Percentiles rank a stretch among this genome's conserved stretches.
These are phyloP conservation scores for Afroboletus lepidellus DNA, from an alignment of 1,284 basidiomycete species.

Conservation along the genomic window DNA sequence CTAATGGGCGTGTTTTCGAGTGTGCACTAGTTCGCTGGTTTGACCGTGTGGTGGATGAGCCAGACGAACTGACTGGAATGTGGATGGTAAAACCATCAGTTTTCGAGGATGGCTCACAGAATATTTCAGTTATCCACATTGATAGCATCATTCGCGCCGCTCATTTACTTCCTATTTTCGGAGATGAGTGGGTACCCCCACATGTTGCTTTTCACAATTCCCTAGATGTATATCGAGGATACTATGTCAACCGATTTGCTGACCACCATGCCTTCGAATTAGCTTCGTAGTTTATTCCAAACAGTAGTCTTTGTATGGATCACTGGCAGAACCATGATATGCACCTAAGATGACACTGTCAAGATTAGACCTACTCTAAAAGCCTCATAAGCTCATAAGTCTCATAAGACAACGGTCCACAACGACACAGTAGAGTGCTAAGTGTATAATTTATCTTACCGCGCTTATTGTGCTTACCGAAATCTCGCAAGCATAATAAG, in stretches of 20 bases:
- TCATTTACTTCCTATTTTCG: not conserved
- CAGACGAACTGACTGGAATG: conserved; percentile 1
- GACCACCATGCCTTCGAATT: not conserved
- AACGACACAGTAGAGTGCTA: no score
- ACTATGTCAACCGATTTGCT: not conserved
- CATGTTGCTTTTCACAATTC: not conserved
- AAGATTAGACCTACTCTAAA: no score
- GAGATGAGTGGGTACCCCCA: not conserved
- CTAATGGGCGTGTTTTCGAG: not conserved
- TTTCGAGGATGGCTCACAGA: not conserved
- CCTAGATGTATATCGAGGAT: not conserved
- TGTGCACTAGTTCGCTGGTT: conserved; percentile 10
- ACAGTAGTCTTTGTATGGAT: no score
- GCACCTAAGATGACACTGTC: no score
- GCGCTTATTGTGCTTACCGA: no score
- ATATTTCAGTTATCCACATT: conserved; percentile 6
- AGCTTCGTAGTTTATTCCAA: not conserved
- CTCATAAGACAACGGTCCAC: no score
- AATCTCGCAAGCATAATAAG: no score
- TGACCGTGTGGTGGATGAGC: not conserved
- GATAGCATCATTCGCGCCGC: not conserved
- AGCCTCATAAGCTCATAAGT: no score
- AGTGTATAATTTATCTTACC: no score
- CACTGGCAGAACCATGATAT: no score
- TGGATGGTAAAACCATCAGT: conserved; percentile 6